Conservation (phyloP, 768 basidiomycete species). For the Suillus ampliporus region DNA sequence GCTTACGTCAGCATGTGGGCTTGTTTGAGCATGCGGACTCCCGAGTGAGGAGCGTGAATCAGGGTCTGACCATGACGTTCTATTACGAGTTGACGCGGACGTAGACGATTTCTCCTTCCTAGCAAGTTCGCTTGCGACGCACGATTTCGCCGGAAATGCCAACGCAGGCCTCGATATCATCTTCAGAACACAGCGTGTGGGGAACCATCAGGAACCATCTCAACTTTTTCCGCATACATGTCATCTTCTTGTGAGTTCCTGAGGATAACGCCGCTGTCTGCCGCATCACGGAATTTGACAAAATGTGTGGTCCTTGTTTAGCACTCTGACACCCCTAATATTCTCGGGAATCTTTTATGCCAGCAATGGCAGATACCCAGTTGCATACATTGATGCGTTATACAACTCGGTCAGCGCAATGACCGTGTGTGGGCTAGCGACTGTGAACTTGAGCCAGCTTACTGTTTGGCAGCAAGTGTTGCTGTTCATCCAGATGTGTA, state of each 20-base stretch:
- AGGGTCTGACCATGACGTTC: background rate
- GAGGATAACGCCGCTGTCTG: background rate
- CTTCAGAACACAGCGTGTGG: conserved; percentile 22
- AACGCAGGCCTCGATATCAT: background rate
- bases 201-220: conserved; percentile 49
- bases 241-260: conserved; percentile 66
- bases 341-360: conserved; percentile 84
- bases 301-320: conserved; percentile 32
- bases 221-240: conserved; percentile 70
- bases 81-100: background rate
- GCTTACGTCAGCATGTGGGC: background rate
- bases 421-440: conserved; percentile 77
- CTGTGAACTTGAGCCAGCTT: conserved; percentile 70
- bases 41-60: background rate
- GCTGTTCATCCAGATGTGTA: conserved; percentile 78
- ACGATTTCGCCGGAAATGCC: background rate
- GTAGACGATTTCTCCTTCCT: background rate
- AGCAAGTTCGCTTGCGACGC: background rate
- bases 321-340: conserved; percentile 79
- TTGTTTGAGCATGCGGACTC: background rate
- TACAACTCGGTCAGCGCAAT: conserved; percentile 81
- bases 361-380: conserved; percentile 72
- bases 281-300: conserved; percentile 2
- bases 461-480: conserved; percentile 74
- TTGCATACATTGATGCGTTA: conserved; percentile 78